These are phyloP conservation scores for Amanita fuliginea DNA, from an alignment of 768 basidiomycete species.

Conservation along the genomic window DNA sequence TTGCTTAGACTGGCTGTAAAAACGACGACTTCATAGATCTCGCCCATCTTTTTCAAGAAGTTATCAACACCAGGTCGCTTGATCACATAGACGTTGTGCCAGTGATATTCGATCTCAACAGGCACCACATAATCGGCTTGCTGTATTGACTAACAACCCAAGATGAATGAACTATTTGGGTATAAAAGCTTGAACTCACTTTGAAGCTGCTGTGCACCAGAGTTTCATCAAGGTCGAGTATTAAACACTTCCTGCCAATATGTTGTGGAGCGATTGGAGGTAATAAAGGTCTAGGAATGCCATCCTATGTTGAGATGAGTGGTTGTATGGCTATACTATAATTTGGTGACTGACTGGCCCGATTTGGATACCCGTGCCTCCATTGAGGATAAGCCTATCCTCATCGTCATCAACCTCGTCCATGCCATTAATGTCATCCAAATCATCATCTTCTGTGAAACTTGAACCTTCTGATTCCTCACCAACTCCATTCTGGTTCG, in stretches of 20 bases:
- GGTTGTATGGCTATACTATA: neutral
- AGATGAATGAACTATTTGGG: conserved; percentile 1
- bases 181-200: conserved; percentile 32
- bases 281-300: conserved; percentile 75
- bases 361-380: conserved; percentile 91
- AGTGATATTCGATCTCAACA: conserved; percentile 96
- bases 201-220: conserved; percentile 97
- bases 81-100: conserved; percentile 98
- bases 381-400: conserved; percentile 77
- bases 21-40: conserved; percentile 95
- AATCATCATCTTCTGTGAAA: conserved; percentile 60
- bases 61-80: conserved; percentile 97
- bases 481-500: conserved; percentile 30
- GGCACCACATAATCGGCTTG: conserved; percentile 98
- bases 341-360: conserved; percentile 57
- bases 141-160: conserved; percentile 59
- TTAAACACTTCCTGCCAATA: conserved; percentile 86
- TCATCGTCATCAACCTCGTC: conserved; percentile 81
- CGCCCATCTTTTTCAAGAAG: conserved; percentile 97
- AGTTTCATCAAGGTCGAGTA: conserved; percentile 95
- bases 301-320: conserved; percentile 46
- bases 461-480: conserved; percentile 57
- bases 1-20: conserved; percentile 98
- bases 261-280: conserved; percentile 76
- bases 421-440: conserved; percentile 38